phyloP scores from a whole-genome alignment of 495 filamentous ascomycete species.

The Paragyromitra xinjiangensis region DNA sequence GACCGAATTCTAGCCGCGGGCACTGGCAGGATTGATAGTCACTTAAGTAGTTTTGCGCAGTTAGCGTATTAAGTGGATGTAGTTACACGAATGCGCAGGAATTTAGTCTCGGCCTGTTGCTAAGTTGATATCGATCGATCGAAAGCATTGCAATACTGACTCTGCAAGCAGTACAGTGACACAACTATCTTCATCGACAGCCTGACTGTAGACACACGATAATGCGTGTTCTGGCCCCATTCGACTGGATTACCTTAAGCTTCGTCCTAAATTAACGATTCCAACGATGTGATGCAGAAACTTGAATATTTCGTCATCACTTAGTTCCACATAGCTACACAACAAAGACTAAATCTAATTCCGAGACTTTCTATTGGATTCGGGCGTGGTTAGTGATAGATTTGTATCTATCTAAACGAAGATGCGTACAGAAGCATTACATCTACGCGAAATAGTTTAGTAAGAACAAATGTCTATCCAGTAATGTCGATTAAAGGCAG shows the following conservation, averaged over 20 bases:
- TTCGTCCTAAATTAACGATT: background rate
- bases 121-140: constrained; percentile 3
- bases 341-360: too few relatives aligned
- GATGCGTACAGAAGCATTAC: background rate
- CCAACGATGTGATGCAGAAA: constrained; percentile 23
- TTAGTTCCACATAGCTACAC: too few relatives aligned
- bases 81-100: too few relatives aligned
- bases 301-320: background rate
- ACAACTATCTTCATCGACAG: background rate
- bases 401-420: background rate
- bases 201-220: background rate
- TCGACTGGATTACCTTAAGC: background rate
- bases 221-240: constrained; percentile 6
- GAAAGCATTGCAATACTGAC: background rate
- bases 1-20: background rate
- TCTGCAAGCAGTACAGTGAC: background rate
- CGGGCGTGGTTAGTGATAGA: background rate
- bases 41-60: constrained; percentile 2
- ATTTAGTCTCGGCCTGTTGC: background rate
- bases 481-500: background rate
- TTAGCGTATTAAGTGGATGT: background rate
- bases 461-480: background rate
- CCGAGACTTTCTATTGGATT: too few relatives aligned
- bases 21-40: background rate
- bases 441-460: background rate